These are phyloP conservation scores for Penicillium goetzii DNA, from an alignment of 495 filamentous ascomycete genomes.

Conservation along the genomic window DNA sequence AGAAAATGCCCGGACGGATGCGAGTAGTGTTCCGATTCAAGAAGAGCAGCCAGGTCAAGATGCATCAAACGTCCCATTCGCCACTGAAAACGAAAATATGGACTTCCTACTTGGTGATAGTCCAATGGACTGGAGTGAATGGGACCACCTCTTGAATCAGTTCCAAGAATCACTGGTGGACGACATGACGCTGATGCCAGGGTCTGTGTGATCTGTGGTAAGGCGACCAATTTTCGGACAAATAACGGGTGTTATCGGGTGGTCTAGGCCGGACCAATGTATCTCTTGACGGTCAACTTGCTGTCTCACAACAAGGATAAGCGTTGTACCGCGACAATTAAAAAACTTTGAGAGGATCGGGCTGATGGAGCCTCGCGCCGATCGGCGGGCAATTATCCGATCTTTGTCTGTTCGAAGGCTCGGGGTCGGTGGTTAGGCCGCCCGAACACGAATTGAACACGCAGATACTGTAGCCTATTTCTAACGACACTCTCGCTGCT, in stretches of 20 bases:
- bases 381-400: constrained; percentile 22
- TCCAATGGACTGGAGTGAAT: constrained; percentile 41
- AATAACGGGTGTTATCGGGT: not conserved
- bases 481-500: not conserved
- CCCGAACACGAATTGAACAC: constrained; percentile 14
- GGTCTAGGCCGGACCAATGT: not conserved
- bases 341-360: not conserved
- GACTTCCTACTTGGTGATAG: constrained; percentile 28
- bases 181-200: constrained; percentile 21
- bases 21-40: constrained; percentile 6
- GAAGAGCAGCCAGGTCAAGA: constrained; percentile 19
- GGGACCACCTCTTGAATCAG: constrained; percentile 40
- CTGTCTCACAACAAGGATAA: constrained; percentile 2
- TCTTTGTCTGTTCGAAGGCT: not conserved
- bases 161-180: constrained; percentile 34
- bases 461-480: not conserved
- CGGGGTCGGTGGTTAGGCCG: constrained; percentile 24
- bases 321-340: not conserved
- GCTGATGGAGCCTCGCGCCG: constrained; percentile 5
- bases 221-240: not conserved
- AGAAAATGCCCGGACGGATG: not conserved
- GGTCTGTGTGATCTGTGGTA: not conserved
- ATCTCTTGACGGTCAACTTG: not conserved
- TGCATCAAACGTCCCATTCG: constrained; percentile 4
- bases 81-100: constrained; percentile 11